Percentiles rank a stretch among this genome's conserved stretches.
Conservation (phyloP, 495 filamentous ascomycete genomes). For the Neurospora pannonica region DNA sequence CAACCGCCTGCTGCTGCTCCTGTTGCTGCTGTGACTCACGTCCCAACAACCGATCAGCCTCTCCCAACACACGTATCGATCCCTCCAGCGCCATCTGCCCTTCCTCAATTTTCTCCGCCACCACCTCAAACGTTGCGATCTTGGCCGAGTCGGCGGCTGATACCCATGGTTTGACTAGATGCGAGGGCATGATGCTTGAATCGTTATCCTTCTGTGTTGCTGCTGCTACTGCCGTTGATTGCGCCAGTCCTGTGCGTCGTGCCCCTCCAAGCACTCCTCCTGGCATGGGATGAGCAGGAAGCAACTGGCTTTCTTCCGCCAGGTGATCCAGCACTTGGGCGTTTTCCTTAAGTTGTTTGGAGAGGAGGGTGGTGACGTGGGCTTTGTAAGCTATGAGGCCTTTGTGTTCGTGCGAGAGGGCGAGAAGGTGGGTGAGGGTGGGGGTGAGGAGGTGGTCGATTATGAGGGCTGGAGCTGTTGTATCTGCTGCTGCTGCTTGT, state of each 20-base stretch:
- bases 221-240: too few species aligned
- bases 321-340: slow-evolving; percentile 49
- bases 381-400: slow-evolving; percentile 54
- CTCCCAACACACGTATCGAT: slow-evolving; percentile 29
- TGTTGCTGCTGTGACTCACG: slow-evolving; percentile 5
- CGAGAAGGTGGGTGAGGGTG: slow-evolving; percentile 44
- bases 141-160: slow-evolving; percentile 41
- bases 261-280: too few species aligned
- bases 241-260: too few species aligned
- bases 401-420: slow-evolving; percentile 53
- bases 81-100: slow-evolving; percentile 35
- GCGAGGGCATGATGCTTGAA: slow-evolving; percentile 5
- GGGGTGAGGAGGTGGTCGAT: slow-evolving; percentile 36
- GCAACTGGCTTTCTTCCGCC: slow-evolving; percentile 59
- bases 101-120: slow-evolving; percentile 39
- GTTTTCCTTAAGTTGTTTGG: slow-evolving; percentile 50
- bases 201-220: slow-evolving; percentile 14
- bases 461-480: slow-evolving; percentile 6
- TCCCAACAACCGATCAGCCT: slow-evolving; percentile 30
- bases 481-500: slow-evolving; percentile 11
- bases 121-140: slow-evolving; percentile 36
- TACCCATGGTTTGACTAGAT: slow-evolving; percentile 39
- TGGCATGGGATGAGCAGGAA: slow-evolving; percentile 52
- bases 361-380: slow-evolving; percentile 47
- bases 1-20: slow-evolving; percentile 2